These are phyloP conservation scores for Fusarium armeniacum DNA, from an alignment of 2,329 filamentous ascomycete genomes.

Conservation along the genomic window DNA sequence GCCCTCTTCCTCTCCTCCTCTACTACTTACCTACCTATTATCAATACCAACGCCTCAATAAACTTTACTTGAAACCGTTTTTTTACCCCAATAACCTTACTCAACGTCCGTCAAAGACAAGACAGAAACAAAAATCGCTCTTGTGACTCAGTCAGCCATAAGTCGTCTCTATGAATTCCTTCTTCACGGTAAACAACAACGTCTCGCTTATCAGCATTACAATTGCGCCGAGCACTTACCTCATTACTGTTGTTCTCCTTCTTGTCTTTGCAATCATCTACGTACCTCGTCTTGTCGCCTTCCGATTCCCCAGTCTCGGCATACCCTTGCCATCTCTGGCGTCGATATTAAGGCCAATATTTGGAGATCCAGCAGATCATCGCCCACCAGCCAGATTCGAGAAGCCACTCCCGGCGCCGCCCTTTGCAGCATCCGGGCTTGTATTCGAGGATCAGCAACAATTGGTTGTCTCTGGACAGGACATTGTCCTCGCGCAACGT, in stretches of 20 bases:
- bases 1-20: slow-evolving; percentile 6
- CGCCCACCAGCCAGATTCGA: slow-evolving; percentile 28
- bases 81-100: not conserved
- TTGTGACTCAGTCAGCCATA: slow-evolving; percentile 26
- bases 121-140: slow-evolving; percentile 9
- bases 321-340: slow-evolving; percentile 52
- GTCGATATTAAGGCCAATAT: slow-evolving; percentile 39
- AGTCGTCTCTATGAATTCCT: slow-evolving; percentile 66
- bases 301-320: slow-evolving; percentile 54
- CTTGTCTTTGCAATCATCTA: slow-evolving; percentile 68
- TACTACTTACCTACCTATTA: slow-evolving; percentile 7
- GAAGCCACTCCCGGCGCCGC: slow-evolving; percentile 49
- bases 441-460: slow-evolving; percentile 55
- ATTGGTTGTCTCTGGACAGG: slow-evolving; percentile 51
- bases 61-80: slow-evolving; percentile 13
- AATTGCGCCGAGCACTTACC: slow-evolving; percentile 70
- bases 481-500: slow-evolving; percentile 49
- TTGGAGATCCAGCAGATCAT: slow-evolving; percentile 30
- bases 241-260: slow-evolving; percentile 64
- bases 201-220: slow-evolving; percentile 71
- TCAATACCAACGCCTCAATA: slow-evolving; percentile 20
- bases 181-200: slow-evolving; percentile 73
- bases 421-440: slow-evolving; percentile 47
- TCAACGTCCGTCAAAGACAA: slow-evolving; percentile 8
- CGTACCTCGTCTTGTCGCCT: slow-evolving; percentile 55